Evolutionary conservation across 2,329 filamentous ascomycete genomes (phyloP).

Genomic region (Penicillium sp.): DNA sequence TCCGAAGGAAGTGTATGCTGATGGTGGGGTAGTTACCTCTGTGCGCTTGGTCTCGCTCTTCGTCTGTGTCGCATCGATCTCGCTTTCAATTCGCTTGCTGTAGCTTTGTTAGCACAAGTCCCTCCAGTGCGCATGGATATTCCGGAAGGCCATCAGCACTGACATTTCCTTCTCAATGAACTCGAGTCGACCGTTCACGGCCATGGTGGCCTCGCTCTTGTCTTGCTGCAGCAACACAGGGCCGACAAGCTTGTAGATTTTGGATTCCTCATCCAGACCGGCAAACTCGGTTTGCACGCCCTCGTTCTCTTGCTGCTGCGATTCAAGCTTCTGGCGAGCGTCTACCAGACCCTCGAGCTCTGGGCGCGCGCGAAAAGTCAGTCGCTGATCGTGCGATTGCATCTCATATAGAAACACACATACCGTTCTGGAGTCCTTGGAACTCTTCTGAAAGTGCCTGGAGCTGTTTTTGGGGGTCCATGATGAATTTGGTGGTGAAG

Average conservation of each 20-base stretch:
- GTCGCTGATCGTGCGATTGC: neutral
- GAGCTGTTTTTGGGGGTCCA: slow-evolving; percentile 70
- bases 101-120: slow-evolving; percentile 7
- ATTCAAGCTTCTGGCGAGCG: slow-evolving; percentile 84
- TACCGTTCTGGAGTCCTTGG: slow-evolving; percentile 81
- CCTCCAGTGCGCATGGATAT: neutral
- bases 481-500: slow-evolving; percentile 23
- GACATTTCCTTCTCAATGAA: slow-evolving; percentile 95
- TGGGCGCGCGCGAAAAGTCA: slow-evolving; percentile 41
- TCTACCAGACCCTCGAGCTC: slow-evolving; percentile 77
- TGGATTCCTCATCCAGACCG: slow-evolving; percentile 74
- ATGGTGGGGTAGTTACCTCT: slow-evolving; percentile 53
- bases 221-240: slow-evolving; percentile 95
- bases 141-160: slow-evolving; percentile 31
- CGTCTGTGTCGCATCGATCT: slow-evolving; percentile 65
- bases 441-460: slow-evolving; percentile 86
- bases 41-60: slow-evolving; percentile 66
- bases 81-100: slow-evolving; percentile 67
- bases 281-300: slow-evolving; percentile 90
- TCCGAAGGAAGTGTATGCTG: neutral
- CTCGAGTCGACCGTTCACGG: slow-evolving; percentile 85
- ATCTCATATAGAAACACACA: slow-evolving; percentile 13
- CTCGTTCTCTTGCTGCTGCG: slow-evolving; percentile 89
- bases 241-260: slow-evolving; percentile 94
- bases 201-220: slow-evolving; percentile 82